Conservation (phyloP, 495 filamentous ascomycete species). For the Hypoxylon fuscum region DNA sequence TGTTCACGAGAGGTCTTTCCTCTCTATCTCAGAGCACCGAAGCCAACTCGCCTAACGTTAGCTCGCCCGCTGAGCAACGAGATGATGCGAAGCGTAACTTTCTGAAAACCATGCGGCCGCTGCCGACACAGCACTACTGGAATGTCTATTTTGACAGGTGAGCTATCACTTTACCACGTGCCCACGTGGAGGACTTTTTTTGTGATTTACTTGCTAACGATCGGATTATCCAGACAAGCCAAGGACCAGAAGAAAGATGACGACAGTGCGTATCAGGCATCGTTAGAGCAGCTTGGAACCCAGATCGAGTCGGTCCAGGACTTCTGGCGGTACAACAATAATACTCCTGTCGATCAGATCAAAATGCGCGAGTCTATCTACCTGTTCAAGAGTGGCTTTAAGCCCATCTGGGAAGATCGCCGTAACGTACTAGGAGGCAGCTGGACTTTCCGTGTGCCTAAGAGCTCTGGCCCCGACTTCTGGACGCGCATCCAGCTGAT, state of each 20-base stretch:
- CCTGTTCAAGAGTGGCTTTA: slow-evolving; percentile 86
- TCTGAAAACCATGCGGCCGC: slow-evolving; percentile 65
- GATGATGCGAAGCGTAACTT: slow-evolving; percentile 69
- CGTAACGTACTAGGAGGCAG: slow-evolving; percentile 82
- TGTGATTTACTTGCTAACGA: slow-evolving; percentile 17
- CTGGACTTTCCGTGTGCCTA: slow-evolving; percentile 88
- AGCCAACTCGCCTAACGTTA: slow-evolving; percentile 58
- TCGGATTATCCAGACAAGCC: slow-evolving; percentile 43
- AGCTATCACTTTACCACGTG: slow-evolving; percentile 4
- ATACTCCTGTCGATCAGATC: slow-evolving; percentile 79
- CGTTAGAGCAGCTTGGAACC: slow-evolving; percentile 71
- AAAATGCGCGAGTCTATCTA: slow-evolving; percentile 84
- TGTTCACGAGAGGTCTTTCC: slow-evolving; percentile 64
- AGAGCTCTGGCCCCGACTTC: slow-evolving; percentile 73
- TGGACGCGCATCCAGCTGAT: slow-evolving; percentile 83
- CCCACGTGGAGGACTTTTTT: too few relatives aligned
- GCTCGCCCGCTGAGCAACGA: slow-evolving; percentile 64
- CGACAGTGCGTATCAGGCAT: slow-evolving; percentile 64
- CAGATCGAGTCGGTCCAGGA: slow-evolving; percentile 78
- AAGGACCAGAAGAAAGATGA: slow-evolving; percentile 52
- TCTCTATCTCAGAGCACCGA: slow-evolving; percentile 60
- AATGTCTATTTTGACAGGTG: slow-evolving; percentile 67
- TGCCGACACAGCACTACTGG: slow-evolving; percentile 70
- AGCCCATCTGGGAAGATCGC: slow-evolving; percentile 90
- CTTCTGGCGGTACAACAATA: slow-evolving; percentile 92